Conservation (phyloP, 495 filamentous ascomycete species). For the Astrothelium subdiscretum region DNA sequence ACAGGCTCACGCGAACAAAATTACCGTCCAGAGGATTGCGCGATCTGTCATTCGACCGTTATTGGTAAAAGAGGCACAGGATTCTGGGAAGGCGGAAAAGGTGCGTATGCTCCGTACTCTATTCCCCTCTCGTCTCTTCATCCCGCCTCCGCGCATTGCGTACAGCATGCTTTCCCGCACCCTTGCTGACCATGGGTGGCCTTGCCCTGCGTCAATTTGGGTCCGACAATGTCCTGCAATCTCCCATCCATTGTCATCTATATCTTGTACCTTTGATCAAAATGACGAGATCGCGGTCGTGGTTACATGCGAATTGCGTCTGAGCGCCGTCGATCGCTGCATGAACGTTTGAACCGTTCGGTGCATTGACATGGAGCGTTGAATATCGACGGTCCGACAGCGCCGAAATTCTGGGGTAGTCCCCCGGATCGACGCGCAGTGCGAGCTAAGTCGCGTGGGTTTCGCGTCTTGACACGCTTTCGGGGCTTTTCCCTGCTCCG, state of each 20-base stretch:
- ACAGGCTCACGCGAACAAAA: conserved; percentile 62
- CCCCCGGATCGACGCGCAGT: neutral
- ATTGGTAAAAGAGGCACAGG: conserved; percentile 60
- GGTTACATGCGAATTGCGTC: neutral
- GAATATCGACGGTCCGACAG: neutral
- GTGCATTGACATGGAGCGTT: too few relatives aligned
- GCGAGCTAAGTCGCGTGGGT: too few relatives aligned
- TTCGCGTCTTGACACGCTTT: neutral
- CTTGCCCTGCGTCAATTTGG: neutral
- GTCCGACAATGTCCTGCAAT: too few relatives aligned
- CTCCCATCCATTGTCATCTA: too few relatives aligned
- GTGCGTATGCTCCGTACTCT: conserved; percentile 21
- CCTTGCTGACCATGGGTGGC: neutral
- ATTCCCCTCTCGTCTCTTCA: neutral
- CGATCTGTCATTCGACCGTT: conserved; percentile 60
- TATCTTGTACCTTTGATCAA: neutral
- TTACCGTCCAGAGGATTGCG: conserved; percentile 69
- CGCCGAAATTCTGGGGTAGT: neutral
- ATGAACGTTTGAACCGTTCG: neutral
- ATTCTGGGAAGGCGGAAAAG: conserved; percentile 90
- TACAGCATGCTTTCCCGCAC: neutral
- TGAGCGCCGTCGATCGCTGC: neutral
- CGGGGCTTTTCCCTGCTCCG: neutral
- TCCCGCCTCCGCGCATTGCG: neutral
- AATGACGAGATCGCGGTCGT: neutral